A percentile compares a stretch with the other conserved stretches of the same genome.
Conservation (phyloP, 2,329 filamentous ascomycete genomes). For the Dothistroma pini region DNA sequence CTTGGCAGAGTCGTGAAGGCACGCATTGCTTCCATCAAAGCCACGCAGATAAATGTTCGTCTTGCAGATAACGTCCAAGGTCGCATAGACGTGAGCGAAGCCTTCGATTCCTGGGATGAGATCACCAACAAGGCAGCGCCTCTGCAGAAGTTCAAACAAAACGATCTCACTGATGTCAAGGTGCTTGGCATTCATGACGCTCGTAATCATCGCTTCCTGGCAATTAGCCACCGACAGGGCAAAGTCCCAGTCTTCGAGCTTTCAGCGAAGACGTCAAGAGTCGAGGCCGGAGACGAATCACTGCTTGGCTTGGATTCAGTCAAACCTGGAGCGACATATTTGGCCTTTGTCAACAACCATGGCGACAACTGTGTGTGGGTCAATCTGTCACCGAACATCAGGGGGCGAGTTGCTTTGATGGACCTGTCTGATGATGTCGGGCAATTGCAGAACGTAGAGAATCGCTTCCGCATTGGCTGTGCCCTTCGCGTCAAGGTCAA, state of each 20-base stretch:
- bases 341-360: slow-evolving; percentile 91
- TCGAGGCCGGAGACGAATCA: slow-evolving; percentile 49
- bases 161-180: slow-evolving; percentile 68
- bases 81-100: slow-evolving; percentile 86
- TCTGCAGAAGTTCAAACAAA: slow-evolving; percentile 67
- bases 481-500: slow-evolving; percentile 78
- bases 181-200: slow-evolving; percentile 87
- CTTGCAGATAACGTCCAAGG: slow-evolving; percentile 85
- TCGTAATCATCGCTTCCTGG: slow-evolving; percentile 83
- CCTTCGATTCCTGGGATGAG: slow-evolving; percentile 84
- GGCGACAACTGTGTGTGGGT: slow-evolving; percentile 80
- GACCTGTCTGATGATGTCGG: slow-evolving; percentile 87
- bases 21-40: slow-evolving; percentile 77
- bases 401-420: slow-evolving; percentile 75
- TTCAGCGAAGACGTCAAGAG: slow-evolving; percentile 62
- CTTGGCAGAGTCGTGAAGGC: slow-evolving; percentile 73
- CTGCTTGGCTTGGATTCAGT: slow-evolving; percentile 70
- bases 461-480: slow-evolving; percentile 85
- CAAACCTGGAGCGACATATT: slow-evolving; percentile 64
- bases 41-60: slow-evolving; percentile 87
- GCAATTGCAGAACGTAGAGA: slow-evolving; percentile 67
- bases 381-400: slow-evolving; percentile 81
- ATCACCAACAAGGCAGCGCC: slow-evolving; percentile 80
- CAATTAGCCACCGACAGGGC: slow-evolving; percentile 78
- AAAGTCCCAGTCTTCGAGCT: slow-evolving; percentile 81